Conservation (phyloP, 176 grass and related monocot species). For the Eleusine coracana region DNA sequence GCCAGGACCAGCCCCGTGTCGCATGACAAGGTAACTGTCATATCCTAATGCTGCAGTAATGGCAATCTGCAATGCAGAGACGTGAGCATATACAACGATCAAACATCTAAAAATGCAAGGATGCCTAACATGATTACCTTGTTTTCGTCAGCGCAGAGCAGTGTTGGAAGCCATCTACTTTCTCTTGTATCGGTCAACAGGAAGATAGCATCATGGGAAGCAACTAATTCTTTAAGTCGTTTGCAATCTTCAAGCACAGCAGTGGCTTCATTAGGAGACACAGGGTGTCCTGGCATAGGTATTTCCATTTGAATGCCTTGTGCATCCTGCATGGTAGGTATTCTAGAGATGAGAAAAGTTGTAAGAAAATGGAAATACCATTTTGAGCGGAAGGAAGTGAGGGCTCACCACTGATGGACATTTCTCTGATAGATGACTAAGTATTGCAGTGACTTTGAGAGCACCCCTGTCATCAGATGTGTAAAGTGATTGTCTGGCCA, state of each 20-base stretch:
- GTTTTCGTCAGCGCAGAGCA: slow-evolving; percentile 76
- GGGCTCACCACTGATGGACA: slow-evolving; percentile 69
- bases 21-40: slow-evolving; percentile 97
- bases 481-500: slow-evolving; percentile 89
- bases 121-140: slow-evolving; percentile 56
- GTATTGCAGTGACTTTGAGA: slow-evolving; percentile 68
- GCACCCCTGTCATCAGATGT: slow-evolving; percentile 65
- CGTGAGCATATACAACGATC: slow-evolving; percentile 41
- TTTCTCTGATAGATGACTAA: slow-evolving; percentile 66
- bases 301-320: slow-evolving; percentile 74
- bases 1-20: slow-evolving; percentile 83
- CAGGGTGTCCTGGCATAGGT: slow-evolving; percentile 94
- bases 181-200: slow-evolving; percentile 95
- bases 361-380: slow-evolving; percentile 1
- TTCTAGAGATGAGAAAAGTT: slow-evolving; percentile 21
- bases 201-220: slow-evolving; percentile 85
- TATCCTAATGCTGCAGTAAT: slow-evolving; percentile 94
- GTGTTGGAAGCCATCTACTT: slow-evolving; percentile 94
- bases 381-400: slow-evolving; percentile 30
- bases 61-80: slow-evolving; percentile 61
- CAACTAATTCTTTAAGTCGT: slow-evolving; percentile 59
- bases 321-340: slow-evolving; percentile 55
- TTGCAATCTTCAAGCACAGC: slow-evolving; percentile 63
- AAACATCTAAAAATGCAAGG: slow-evolving; percentile 26
- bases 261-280: slow-evolving; percentile 66